Evolutionary conservation across 225 moss, liverwort and hornwort species (phyloP).

Genomic region (Thuidium tamariscinum): DNA sequence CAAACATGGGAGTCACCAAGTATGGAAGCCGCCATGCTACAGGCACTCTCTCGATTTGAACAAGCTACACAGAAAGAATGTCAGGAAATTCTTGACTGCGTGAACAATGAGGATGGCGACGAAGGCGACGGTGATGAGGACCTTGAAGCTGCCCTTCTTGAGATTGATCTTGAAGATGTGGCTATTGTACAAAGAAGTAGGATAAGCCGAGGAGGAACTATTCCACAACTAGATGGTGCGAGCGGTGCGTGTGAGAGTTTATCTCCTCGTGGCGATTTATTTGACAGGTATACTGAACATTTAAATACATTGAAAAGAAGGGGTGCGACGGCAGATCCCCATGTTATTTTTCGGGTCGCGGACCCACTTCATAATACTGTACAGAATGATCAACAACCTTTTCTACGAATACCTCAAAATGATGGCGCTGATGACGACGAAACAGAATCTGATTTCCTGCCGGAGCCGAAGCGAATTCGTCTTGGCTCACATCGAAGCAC

Average conservation of each 20-base stretch:
- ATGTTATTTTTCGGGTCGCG: background rate
- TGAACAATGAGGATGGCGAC: conserved; percentile 26
- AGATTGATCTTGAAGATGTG: conserved; percentile 28
- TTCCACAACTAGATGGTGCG: conserved; percentile 70
- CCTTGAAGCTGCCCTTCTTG: conserved; percentile 34
- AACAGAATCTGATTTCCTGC: conserved; percentile 15
- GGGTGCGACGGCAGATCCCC: background rate
- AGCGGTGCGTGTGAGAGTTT: conserved; percentile 18
- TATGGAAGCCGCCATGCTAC: conserved; percentile 83
- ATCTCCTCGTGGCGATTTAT: background rate
- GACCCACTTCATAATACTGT: background rate
- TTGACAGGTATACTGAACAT: conserved; percentile 8
- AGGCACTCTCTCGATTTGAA: conserved; percentile 81
- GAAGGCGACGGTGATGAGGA: conserved; percentile 48
- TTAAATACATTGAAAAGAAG: background rate
- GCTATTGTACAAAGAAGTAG: conserved; percentile 15
- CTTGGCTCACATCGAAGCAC: background rate
- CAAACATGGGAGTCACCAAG: conserved; percentile 82
- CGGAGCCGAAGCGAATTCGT: conserved; percentile 36
- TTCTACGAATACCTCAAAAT: conserved; percentile 25
- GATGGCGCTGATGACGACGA: conserved; percentile 47
- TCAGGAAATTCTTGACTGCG: conserved; percentile 77
- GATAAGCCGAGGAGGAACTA: conserved; percentile 4
- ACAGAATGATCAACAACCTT: conserved; percentile 6
- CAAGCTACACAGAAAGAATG: conserved; percentile 67